These are phyloP conservation scores for Colletotrichum lini DNA, from an alignment of 2,329 filamentous ascomycete species.

Conservation along the genomic window DNA sequence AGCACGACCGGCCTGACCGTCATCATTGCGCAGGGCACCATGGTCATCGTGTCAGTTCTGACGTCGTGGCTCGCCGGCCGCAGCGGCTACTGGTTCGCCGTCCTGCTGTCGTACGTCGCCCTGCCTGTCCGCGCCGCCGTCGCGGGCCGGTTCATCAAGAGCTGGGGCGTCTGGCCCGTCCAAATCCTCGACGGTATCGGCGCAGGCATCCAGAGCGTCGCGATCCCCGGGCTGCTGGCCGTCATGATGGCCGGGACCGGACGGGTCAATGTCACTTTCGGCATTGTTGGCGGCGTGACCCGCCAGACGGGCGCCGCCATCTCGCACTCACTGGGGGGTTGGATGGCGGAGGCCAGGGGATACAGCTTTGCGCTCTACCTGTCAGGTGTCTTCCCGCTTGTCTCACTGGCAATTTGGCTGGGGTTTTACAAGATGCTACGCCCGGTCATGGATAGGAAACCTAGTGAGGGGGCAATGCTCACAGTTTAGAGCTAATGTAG, in stretches of 20 bases:
- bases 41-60: slow-evolving; percentile 27
- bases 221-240: slow-evolving; percentile 28
- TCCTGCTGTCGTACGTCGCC: slow-evolving; percentile 20
- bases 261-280: slow-evolving; percentile 23
- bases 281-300: slow-evolving; percentile 35
- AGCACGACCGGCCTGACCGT: slow-evolving; percentile 35
- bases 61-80: slow-evolving; percentile 34
- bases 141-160: slow-evolving; percentile 22
- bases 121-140: slow-evolving; percentile 28
- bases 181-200: slow-evolving; percentile 37
- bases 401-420: slow-evolving; percentile 27
- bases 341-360: slow-evolving; percentile 26
- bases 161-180: slow-evolving; percentile 33
- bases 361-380: slow-evolving; percentile 36
- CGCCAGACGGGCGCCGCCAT: slow-evolving; percentile 33
- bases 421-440: slow-evolving; percentile 25
- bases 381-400: slow-evolving; percentile 28
- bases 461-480: background rate
- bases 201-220: slow-evolving; percentile 35
- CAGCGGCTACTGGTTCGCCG: slow-evolving; percentile 22
- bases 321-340: slow-evolving; percentile 27
- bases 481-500: background rate
- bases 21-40: slow-evolving; percentile 35
- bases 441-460: slow-evolving; percentile 28
- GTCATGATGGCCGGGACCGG: slow-evolving; percentile 35